These are phyloP conservation scores for Thalassia testudinum DNA, from an alignment of 116 monocot species.

Conservation along the genomic window DNA sequence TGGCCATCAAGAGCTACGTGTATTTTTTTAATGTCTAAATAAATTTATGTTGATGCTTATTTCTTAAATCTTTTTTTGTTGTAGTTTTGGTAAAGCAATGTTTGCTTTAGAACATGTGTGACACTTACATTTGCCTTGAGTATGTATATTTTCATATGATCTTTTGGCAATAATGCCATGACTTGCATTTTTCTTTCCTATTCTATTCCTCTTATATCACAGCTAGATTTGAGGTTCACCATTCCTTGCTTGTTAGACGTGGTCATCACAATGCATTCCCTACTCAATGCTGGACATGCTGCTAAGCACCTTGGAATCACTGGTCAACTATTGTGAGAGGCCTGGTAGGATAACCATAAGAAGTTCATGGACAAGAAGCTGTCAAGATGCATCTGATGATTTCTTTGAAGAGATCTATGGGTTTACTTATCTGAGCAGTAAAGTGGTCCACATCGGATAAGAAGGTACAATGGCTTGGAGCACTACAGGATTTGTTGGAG, in stretches of 20 bases:
- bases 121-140: neutral
- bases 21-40: too few species aligned
- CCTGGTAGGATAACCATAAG: conserved; percentile 56
- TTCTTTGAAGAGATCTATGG: conserved; percentile 83
- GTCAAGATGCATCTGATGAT: conserved; percentile 64
- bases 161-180: neutral
- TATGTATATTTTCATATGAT: neutral
- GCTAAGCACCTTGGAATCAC: conserved; percentile 53
- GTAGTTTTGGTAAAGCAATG: too few species aligned
- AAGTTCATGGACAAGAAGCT: conserved; percentile 75
- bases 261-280: conserved; percentile 66
- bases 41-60: too few species aligned
- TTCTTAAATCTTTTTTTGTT: too few species aligned
- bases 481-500: too few species aligned
- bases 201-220: conserved; percentile 15
- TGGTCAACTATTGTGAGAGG: conserved; percentile 38
- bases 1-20: too few species aligned
- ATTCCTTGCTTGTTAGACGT: conserved; percentile 76
- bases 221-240: conserved; percentile 52
- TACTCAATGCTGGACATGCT: conserved; percentile 88
- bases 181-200: too few species aligned
- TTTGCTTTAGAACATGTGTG: too few species aligned
- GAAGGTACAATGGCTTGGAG: too few species aligned
- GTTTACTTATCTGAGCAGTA: conserved; percentile 37
- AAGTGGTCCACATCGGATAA: conserved; percentile 50